Evolutionary conservation across 2,329 filamentous ascomycete species (phyloP), one percentile per base, ranked within the genome.

Genomic region (Aspergillus phoenicis): DNA sequence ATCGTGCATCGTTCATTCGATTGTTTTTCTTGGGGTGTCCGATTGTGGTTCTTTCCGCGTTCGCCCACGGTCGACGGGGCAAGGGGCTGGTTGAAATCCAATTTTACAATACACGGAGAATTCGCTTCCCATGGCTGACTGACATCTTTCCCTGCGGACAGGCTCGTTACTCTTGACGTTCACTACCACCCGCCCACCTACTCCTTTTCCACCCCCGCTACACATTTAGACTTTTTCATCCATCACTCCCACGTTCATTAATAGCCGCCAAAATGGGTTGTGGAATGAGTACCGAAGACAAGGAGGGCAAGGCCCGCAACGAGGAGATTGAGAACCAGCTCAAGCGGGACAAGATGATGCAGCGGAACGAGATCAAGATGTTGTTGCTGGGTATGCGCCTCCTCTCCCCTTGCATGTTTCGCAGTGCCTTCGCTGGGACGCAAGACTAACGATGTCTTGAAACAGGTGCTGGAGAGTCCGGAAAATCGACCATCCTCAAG

Each of bases 361-460:
- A 97, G 84, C 90, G 94, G 74, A 99, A 99, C 73, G 95, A 99
- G 83, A 99, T 99, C 84, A 99, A 99, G 87, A 98, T 99, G 95
- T 85, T 99, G 73, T 87, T 99, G 74, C 89, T 99, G 74, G 95
- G 95, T 97, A 87, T 76, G 89, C 26, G 61, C 60, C 30, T 39
- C 17, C 52, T n/a, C 24, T 43, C 39, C 17, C 15, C 10, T 8
- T 51, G n/a, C 11, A 33, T 10, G 7, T 38, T 24, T 30, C 17
- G 30, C 5, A 11, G 8, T 17, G 20, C 38, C 26, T 43, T 39
- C 55, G 49, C 8, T 58, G 22, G 62, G 38, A 60, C 36, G 36
- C 68, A 65, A 67, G 64, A 57, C 61, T 54, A 61, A 64, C 57
- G 49, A 22, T 51, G 11, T 36, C 7, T 53, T 39, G 47, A 36